Evolutionary conservation across 306 rosid genomes (phyloP).

Genomic region (Vicia faba): DNA sequence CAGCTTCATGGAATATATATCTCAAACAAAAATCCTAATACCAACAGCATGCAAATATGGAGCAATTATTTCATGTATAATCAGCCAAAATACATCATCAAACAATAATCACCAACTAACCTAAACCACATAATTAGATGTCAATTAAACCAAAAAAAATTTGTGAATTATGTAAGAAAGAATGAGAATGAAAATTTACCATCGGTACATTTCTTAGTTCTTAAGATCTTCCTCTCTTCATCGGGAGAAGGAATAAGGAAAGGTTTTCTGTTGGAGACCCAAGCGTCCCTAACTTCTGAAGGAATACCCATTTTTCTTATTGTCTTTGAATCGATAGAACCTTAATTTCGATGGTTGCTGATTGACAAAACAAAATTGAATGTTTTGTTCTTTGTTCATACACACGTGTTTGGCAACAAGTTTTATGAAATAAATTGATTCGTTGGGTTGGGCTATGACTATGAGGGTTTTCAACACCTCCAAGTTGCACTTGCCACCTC

Average conservation of each 20-base stretch:
- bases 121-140: neutral
- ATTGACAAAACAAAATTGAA: slow-evolving; percentile 26
- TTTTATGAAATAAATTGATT: neutral
- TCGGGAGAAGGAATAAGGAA: slow-evolving; percentile 69
- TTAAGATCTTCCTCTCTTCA: slow-evolving; percentile 58
- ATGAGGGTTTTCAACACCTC: no score
- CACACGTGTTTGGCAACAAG: neutral
- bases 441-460: neutral
- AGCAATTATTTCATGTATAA: neutral
- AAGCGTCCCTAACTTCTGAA: slow-evolving; percentile 62
- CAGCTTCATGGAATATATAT: no score
- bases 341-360: neutral
- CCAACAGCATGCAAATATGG: neutral
- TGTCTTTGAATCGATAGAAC: neutral
- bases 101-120: neutral
- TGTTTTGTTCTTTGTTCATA: neutral
- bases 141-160: neutral
- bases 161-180: neutral
- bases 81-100: neutral
- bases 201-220: slow-evolving; percentile 54
- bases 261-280: slow-evolving; percentile 42
- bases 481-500: no score
- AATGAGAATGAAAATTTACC: slow-evolving; percentile 3
- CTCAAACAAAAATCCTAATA: neutral
- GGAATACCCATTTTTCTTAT: slow-evolving; percentile 61